These are phyloP conservation scores for Aspergillus cavernicola DNA, from an alignment of 495 filamentous ascomycete species.

Conservation along the genomic window DNA sequence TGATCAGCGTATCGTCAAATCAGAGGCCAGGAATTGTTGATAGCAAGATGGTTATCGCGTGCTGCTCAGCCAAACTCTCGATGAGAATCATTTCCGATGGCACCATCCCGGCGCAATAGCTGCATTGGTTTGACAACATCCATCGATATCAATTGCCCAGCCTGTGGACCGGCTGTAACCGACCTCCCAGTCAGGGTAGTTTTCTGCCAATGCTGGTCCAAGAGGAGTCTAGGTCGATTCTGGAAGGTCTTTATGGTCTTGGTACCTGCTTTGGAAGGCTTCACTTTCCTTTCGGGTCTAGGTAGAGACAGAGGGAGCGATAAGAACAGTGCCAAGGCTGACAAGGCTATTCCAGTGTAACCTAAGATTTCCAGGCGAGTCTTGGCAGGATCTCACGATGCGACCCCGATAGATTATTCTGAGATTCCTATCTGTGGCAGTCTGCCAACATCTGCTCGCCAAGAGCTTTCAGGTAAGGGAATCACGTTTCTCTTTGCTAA, in stretches of 20 bases:
- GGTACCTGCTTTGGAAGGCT: constrained; percentile 6
- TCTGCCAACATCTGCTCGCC: too few species aligned
- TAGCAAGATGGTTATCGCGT: neutral
- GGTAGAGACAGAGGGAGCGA: neutral
- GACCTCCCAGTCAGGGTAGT: neutral
- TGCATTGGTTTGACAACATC: neutral
- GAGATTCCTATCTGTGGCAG: too few species aligned
- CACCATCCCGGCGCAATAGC: constrained; percentile 2
- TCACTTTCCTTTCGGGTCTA: neutral
- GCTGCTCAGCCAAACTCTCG: neutral
- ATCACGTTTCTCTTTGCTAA: constrained; percentile 5
- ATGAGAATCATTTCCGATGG: neutral
- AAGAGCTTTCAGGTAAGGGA: too few species aligned
- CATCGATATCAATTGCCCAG: constrained; percentile 5
- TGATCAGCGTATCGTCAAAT: neutral
- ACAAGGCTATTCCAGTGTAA: neutral
- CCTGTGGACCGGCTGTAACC: constrained; percentile 1
- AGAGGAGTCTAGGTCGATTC: neutral
- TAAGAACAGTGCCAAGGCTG: neutral
- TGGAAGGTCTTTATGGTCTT: constrained; percentile 5
- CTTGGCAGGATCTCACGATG: neutral
- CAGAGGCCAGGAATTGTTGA: neutral
- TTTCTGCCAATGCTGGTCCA: neutral
- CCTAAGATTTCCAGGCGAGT: too few species aligned
- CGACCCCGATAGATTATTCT: too few species aligned